Base-by-base conservation (phyloP, 331 rosid genomes). In the Arachis monticola region DNA sequence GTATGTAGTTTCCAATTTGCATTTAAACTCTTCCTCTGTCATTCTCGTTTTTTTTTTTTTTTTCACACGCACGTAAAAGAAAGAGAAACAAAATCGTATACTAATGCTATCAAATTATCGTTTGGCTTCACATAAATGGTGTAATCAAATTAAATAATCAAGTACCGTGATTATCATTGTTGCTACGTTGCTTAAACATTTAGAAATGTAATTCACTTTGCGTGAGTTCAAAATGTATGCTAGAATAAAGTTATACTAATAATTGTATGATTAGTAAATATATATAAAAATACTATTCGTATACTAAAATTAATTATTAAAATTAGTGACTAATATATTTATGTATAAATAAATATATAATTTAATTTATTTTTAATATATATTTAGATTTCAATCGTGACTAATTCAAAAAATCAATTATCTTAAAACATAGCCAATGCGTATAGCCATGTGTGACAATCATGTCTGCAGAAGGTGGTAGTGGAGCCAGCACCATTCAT, bases 1-100 rank as follows among this genome's bases (percentile, higher is more conserved):
- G 32, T 35, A 35, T 35, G 38, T 35, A 63, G 35, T 55, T 78
- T 63, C 55, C 61, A 8, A 70, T 55, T 77, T 70, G 31, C 67
- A 57, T 70, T 70, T 55, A 2, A 62, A 38, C 44, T 13, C 41
- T 40, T 60, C 59, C 11, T 52, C 32, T 1, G 8, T 72, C 13
- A 1, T 17, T 53, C 14, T 5, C 11, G 52, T 64, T 44, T 5
- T 75, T 8, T 10, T 11, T 32, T 9, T 35, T 10, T 60, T 10
- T 32, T 60, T 14, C 5, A 45, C 35, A 3, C 14, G 10, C 5
- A 3, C 14, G 10, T 12, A 27, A 52, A 40, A n/a, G 62, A 13
- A 63, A 63, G 4, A 14, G 60, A 27, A 56, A 27, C 13, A 4
- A 50, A 56, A 5, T 12, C 50, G 53, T 7, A 56, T 30, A 52